phyloP scores from a whole-genome alignment of 1,284 basidiomycete genomes.

The Cryptococcus sp. region DNA sequence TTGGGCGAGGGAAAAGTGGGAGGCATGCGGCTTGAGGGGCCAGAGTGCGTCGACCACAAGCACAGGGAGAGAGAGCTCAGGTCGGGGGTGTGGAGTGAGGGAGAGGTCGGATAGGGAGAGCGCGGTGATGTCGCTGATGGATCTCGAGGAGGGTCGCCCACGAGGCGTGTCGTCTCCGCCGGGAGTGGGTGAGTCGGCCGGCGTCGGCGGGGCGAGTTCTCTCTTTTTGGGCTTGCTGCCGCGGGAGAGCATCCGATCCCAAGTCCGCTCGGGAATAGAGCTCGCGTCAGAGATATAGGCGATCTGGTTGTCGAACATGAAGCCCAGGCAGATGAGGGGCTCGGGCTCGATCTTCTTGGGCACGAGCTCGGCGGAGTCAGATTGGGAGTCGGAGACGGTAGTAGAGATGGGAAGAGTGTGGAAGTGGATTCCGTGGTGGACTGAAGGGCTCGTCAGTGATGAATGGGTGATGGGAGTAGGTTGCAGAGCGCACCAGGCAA shows the following conservation, averaged over 20 bases:
- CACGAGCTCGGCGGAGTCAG: neutral
- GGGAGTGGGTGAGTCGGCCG: neutral
- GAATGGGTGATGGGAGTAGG: too few species aligned
- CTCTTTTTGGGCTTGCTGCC: neutral
- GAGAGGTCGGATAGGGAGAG: neutral
- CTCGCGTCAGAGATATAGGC: conserved; percentile 47
- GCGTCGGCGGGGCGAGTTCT: conserved; percentile 3
- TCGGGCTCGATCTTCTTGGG: conserved; percentile 13
- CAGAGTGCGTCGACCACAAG: conserved; percentile 49
- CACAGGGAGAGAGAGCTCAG: conserved; percentile 19
- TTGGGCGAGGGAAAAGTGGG: conserved; percentile 46
- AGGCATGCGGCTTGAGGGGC: conserved; percentile 38
- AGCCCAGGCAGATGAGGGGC: conserved; percentile 47
- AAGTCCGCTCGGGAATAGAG: conserved; percentile 33
- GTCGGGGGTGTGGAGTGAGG: neutral
- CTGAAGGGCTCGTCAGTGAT: conserved; percentile 7
- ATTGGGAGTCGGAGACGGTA: conserved; percentile 6
- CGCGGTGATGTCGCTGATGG: neutral
- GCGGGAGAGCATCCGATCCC: conserved; percentile 20
- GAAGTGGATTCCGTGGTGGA: conserved; percentile 42
- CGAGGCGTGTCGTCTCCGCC: neutral
- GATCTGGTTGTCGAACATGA: conserved; percentile 41
- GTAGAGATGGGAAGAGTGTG: conserved; percentile 18
- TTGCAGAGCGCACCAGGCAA: conserved; percentile 26
- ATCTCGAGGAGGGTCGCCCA: neutral